These are phyloP conservation scores for Takashimella koratensis DNA, from an alignment of 1,284 basidiomycete species.

Conservation along the genomic window DNA sequence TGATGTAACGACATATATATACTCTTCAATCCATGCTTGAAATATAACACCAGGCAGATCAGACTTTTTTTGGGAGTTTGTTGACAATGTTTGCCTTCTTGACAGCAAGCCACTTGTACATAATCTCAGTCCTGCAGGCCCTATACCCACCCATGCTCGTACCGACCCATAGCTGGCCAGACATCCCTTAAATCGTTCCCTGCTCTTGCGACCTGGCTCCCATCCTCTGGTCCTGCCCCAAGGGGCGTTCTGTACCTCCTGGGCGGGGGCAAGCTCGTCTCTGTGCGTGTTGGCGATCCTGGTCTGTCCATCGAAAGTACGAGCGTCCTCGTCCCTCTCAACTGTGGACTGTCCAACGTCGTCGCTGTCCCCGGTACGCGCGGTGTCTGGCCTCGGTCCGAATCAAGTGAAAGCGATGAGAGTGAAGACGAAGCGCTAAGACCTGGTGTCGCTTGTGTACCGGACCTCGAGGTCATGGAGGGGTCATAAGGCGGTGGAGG, in stretches of 20 bases:
- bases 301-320: not conserved
- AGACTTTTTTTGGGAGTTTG: too few relatives aligned
- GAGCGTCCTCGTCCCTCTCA: not conserved
- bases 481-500: conserved; percentile 29
- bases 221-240: not conserved
- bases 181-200: conserved; percentile 10
- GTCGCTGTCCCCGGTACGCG: not conserved
- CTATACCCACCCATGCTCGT: not conserved
- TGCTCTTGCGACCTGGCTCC: not conserved
- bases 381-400: too few relatives aligned
- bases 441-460: not conserved
- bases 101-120: too few relatives aligned
- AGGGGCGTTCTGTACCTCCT: not conserved
- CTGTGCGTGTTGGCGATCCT: not conserved
- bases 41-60: too few relatives aligned
- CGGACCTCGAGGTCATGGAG: not conserved
- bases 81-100: too few relatives aligned
- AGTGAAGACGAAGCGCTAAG: not conserved
- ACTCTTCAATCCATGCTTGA: too few relatives aligned
- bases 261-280: not conserved
- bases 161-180: conserved; percentile 16
- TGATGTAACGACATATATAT: too few relatives aligned
- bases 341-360: too few relatives aligned
- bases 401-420: not conserved
- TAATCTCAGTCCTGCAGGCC: too few relatives aligned